Conservation (phyloP, 371 early-diverging fungal genomes). For the Apophysomyces elegans region DNA sequence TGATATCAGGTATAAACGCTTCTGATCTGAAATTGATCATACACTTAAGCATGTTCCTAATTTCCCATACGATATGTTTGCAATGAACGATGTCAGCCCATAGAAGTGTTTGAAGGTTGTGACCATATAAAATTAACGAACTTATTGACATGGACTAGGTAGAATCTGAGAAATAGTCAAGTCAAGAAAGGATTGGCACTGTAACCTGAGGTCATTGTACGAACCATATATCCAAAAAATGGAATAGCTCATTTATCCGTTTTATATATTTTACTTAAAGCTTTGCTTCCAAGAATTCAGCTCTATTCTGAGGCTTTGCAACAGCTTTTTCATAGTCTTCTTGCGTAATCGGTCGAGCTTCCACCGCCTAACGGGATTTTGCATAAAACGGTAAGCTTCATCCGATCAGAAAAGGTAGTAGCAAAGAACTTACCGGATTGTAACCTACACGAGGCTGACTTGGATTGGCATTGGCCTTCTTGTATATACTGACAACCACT, state of each 20-base stretch:
- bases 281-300: slow-evolving; percentile 47
- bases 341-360: slow-evolving; percentile 62
- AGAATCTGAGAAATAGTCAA: background rate
- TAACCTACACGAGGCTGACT: slow-evolving; percentile 65
- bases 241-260: background rate
- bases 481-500: slow-evolving; percentile 73
- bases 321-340: slow-evolving; percentile 65
- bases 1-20: no score
- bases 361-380: slow-evolving; percentile 44
- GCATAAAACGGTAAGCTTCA: background rate
- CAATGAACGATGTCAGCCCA: no score
- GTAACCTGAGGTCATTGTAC: background rate
- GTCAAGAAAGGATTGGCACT: no score
- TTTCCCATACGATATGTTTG: no score
- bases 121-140: no score
- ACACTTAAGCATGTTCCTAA: no score
- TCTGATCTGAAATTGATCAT: no score
- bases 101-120: no score
- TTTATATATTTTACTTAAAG: slow-evolving; percentile 22
- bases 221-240: background rate
- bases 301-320: slow-evolving; percentile 48
- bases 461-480: slow-evolving; percentile 51
- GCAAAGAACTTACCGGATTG: slow-evolving; percentile 59
- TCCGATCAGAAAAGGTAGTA: background rate
- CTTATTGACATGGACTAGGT: background rate